These are phyloP conservation scores for Phenoliferia sp. DNA, from an alignment of 1,284 basidiomycete genomes.

Conservation along the genomic window DNA sequence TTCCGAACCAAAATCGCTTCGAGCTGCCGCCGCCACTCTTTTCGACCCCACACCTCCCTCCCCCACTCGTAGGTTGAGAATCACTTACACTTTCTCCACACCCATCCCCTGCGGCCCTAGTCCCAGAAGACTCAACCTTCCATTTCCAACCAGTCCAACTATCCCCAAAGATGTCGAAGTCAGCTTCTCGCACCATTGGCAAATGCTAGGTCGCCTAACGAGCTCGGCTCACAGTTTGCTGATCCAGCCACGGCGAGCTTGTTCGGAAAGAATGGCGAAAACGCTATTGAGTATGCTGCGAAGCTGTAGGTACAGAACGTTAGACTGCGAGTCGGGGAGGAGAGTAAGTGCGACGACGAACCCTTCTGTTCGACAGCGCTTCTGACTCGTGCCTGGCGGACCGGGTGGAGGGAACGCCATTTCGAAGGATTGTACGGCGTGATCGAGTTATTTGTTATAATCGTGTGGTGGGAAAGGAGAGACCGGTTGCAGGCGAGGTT, in stretches of 20 bases:
- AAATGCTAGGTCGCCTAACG: constrained; percentile 55
- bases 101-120: neutral
- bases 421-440: too few species aligned
- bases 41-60: neutral
- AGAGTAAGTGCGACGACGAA: neutral
- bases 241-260: constrained; percentile 80
- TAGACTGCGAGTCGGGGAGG: neutral
- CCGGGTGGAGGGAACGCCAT: too few species aligned
- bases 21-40: too few species aligned
- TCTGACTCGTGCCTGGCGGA: too few species aligned
- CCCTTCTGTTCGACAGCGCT: constrained; percentile 13
- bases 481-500: too few species aligned
- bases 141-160: constrained; percentile 7
- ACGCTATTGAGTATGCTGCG: constrained; percentile 80
- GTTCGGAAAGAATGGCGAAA: constrained; percentile 84
- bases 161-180: neutral
- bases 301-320: constrained; percentile 47
- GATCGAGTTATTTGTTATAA: too few species aligned
- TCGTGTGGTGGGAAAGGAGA: too few species aligned
- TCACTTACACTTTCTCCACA: constrained; percentile 26
- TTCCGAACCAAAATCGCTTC: constrained; percentile 24
- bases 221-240: constrained; percentile 69
- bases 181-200: neutral
- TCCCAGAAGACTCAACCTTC: constrained; percentile 1
- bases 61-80: neutral